Percentiles rank a stretch among this genome's conserved stretches.
phyloP scores from a whole-genome alignment of 2,329 filamentous ascomycete genomes.

The Keithomyces neogunnii region DNA sequence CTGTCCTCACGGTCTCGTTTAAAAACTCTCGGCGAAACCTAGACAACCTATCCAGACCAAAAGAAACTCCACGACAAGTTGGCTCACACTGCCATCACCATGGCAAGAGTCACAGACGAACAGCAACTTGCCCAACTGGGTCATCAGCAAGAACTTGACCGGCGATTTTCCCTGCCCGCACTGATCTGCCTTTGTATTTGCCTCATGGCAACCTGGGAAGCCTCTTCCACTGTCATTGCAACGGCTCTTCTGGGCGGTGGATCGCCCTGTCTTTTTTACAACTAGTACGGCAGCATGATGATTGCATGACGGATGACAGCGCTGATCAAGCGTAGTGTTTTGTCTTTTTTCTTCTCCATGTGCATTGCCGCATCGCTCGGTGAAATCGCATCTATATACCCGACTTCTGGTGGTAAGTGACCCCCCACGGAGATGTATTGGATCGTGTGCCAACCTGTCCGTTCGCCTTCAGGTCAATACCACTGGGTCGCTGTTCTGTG shows the following conservation, averaged over 20 bases:
- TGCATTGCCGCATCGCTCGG: constrained; percentile 30
- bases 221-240: constrained; percentile 35
- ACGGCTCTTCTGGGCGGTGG: constrained; percentile 35
- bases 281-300: constrained; percentile 21
- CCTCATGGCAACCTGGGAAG: constrained; percentile 44
- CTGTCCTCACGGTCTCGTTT: too few relatives aligned
- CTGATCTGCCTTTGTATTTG: constrained; percentile 35
- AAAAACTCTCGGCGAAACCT: too few relatives aligned
- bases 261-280: constrained; percentile 36
- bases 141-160: constrained; percentile 20
- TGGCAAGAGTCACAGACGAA: constrained; percentile 9
- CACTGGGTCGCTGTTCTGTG: constrained; percentile 34
- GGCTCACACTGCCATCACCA: background rate
- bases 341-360: constrained; percentile 31
- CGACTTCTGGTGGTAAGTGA: constrained; percentile 21
- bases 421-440: background rate
- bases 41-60: too few relatives aligned
- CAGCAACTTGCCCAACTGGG: constrained; percentile 19
- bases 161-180: constrained; percentile 32
- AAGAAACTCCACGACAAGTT: too few relatives aligned
- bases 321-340: constrained; percentile 22
- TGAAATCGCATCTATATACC: constrained; percentile 30
- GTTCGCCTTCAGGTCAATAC: constrained; percentile 28
- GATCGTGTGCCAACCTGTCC: background rate
- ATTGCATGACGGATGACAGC: background rate